Conservation (phyloP, 106 monocot species). For the Dendrobium officinale region DNA sequence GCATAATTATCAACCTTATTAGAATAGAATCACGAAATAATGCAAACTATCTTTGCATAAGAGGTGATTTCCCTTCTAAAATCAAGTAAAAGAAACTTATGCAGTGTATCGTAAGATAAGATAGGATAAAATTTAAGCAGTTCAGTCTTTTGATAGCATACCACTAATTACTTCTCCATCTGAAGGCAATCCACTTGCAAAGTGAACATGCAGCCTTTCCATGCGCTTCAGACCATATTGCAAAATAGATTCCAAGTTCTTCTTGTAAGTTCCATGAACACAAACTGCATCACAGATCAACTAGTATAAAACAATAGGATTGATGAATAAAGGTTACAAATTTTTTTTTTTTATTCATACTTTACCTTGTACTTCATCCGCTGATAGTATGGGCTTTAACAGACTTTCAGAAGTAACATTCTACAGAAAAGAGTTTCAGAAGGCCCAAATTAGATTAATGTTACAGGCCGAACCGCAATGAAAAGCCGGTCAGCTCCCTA, state of each 20-base stretch:
- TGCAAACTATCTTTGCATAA: background rate
- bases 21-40: background rate
- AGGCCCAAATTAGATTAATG: background rate
- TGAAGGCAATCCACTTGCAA: slow-evolving; percentile 80
- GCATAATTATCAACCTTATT: background rate
- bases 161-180: slow-evolving; percentile 93
- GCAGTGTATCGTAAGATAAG: background rate
- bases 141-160: slow-evolving; percentile 17
- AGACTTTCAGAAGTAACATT: slow-evolving; percentile 71
- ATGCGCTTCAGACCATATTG: slow-evolving; percentile 85
- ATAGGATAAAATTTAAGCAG: background rate
- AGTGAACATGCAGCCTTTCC: slow-evolving; percentile 86
- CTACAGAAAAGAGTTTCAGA: slow-evolving; percentile 26
- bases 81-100: background rate
- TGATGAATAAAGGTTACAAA: background rate
- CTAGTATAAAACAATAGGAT: background rate
- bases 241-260: slow-evolving; percentile 82
- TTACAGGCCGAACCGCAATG: background rate
- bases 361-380: slow-evolving; percentile 66
- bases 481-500: background rate
- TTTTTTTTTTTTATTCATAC: background rate
- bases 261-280: slow-evolving; percentile 94
- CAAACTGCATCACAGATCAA: slow-evolving; percentile 47
- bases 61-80: background rate
- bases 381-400: slow-evolving; percentile 70